phyloP scores from a whole-genome alignment of 768 basidiomycete species.

The Goffeauzyma gilvescens region DNA sequence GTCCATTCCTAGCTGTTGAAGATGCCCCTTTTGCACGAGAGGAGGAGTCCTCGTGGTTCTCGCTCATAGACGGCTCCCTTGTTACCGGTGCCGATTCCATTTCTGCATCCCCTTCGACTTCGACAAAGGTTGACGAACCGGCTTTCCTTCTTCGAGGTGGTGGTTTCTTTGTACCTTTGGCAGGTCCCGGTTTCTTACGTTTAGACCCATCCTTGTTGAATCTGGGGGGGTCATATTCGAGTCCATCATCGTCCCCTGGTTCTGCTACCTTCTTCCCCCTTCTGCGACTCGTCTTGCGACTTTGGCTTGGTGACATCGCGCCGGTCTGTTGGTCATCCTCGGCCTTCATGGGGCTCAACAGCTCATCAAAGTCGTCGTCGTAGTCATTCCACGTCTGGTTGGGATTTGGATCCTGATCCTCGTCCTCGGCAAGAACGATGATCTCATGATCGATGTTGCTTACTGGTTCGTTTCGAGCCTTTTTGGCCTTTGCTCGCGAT shows the following conservation, averaged over 20 bases:
- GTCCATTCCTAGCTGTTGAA: constrained; percentile 1
- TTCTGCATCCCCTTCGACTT: constrained; percentile 10
- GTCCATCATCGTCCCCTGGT: constrained; percentile 9
- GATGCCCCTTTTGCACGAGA: background rate
- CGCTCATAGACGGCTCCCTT: background rate
- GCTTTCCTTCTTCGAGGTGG: constrained; percentile 7
- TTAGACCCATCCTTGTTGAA: constrained; percentile 27
- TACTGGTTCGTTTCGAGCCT: constrained; percentile 1
- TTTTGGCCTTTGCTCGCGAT: background rate
- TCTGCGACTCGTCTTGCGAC: constrained; percentile 20
- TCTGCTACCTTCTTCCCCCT: constrained; percentile 12
- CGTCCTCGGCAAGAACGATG: background rate
- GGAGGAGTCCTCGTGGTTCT: background rate
- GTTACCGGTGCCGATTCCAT: background rate
- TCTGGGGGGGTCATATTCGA: too few species aligned
- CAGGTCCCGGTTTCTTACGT: constrained; percentile 29
- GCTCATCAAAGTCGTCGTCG: constrained; percentile 1
- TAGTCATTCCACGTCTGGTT: background rate
- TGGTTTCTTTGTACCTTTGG: constrained; percentile 25
- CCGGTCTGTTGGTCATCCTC: constrained; percentile 1
- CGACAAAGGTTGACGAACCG: constrained; percentile 2
- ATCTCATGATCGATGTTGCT: too few species aligned
- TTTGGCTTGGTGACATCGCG: background rate
- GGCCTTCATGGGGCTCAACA: constrained; percentile 16
- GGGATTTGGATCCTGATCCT: background rate